A percentile compares a stretch with the other conserved stretches of the same genome.
phyloP scores from a whole-genome alignment of 352 stramenopile species.

The Globisporangium heterothallicum region DNA sequence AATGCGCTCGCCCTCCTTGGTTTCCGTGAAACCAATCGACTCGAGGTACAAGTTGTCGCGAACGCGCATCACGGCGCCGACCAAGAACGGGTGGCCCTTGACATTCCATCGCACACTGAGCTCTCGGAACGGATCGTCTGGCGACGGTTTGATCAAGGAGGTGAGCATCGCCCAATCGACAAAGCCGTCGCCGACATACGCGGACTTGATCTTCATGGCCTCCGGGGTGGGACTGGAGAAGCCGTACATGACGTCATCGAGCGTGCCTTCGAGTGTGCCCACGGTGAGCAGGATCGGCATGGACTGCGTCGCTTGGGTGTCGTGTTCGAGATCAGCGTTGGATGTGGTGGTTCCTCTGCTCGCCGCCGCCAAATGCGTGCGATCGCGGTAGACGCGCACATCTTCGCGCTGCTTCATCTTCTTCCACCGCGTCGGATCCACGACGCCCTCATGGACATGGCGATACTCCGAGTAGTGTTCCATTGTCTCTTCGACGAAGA shows the following conservation, averaged over 20 bases:
- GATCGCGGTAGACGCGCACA: too few species aligned
- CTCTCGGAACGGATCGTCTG: slow-evolving; percentile 34
- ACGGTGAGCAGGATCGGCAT: slow-evolving; percentile 15
- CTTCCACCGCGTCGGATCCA: not conserved
- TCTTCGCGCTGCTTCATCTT: too few species aligned
- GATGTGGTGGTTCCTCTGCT: too few species aligned
- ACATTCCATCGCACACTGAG: slow-evolving; percentile 47
- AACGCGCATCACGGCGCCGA: slow-evolving; percentile 38
- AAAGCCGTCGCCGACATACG: slow-evolving; percentile 45
- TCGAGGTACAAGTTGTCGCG: slow-evolving; percentile 61
- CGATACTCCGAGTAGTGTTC: not conserved
- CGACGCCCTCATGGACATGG: not conserved
- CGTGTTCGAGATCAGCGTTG: too few species aligned
- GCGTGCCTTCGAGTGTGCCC: slow-evolving; percentile 1
- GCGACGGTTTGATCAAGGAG: slow-evolving; percentile 26
- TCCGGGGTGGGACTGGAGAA: slow-evolving; percentile 21
- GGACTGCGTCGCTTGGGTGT: too few species aligned
- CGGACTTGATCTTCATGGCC: slow-evolving; percentile 44
- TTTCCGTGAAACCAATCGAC: slow-evolving; percentile 28
- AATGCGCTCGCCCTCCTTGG: slow-evolving; percentile 38
- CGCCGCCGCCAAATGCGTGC: too few species aligned
- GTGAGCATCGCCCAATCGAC: slow-evolving; percentile 39
- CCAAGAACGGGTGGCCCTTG: slow-evolving; percentile 28
- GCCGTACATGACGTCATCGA: slow-evolving; percentile 13
- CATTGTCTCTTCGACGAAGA: not conserved